Percentiles rank a stretch among this genome's conserved stretches.
These are phyloP conservation scores for Epicoccum nigrum DNA, from an alignment of 2,329 filamentous ascomycete species.

Conservation along the genomic window DNA sequence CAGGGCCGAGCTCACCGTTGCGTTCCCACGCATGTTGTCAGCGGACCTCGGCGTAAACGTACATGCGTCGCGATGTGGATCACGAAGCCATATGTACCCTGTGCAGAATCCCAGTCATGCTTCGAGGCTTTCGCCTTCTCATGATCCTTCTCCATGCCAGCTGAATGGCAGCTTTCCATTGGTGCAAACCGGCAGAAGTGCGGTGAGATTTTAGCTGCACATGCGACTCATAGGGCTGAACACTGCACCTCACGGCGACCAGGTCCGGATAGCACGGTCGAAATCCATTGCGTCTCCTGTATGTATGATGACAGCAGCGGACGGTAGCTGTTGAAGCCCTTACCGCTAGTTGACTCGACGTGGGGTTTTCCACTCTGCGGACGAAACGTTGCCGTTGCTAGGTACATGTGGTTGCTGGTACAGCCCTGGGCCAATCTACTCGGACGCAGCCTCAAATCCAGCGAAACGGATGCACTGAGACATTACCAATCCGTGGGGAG, in stretches of 20 bases:
- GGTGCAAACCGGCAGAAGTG: conserved; percentile 21
- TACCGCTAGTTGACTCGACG: conserved; percentile 22
- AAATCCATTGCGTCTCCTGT: conserved; percentile 2
- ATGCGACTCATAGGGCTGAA: conserved; percentile 34
- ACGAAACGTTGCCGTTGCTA: conserved; percentile 20
- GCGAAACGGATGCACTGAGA: conserved; percentile 11
- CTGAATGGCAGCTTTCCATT: conserved; percentile 9
- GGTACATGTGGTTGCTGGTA: conserved; percentile 18
- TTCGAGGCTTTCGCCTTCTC: neutral
- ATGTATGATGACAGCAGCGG: conserved; percentile 14
- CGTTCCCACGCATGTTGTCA: conserved; percentile 2
- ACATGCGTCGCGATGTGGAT: neutral
- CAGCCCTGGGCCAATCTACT: conserved; percentile 2
- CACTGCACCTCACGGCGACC: conserved; percentile 20
- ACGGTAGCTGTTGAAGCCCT: conserved; percentile 13
- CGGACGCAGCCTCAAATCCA: conserved; percentile 14
- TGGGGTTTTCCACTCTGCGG: conserved; percentile 12
- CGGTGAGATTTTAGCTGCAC: conserved; percentile 34
- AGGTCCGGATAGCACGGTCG: conserved; percentile 9
- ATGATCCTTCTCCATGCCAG: conserved; percentile 11
- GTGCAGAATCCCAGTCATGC: conserved; percentile 4
- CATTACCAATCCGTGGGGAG: conserved; percentile 15
- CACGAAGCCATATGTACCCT: neutral
- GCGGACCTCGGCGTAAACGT: conserved; percentile 2
- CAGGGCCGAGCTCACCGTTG: conserved; percentile 3